phyloP scores from a whole-genome alignment of 768 basidiomycete genomes.

The Bullera alba region DNA sequence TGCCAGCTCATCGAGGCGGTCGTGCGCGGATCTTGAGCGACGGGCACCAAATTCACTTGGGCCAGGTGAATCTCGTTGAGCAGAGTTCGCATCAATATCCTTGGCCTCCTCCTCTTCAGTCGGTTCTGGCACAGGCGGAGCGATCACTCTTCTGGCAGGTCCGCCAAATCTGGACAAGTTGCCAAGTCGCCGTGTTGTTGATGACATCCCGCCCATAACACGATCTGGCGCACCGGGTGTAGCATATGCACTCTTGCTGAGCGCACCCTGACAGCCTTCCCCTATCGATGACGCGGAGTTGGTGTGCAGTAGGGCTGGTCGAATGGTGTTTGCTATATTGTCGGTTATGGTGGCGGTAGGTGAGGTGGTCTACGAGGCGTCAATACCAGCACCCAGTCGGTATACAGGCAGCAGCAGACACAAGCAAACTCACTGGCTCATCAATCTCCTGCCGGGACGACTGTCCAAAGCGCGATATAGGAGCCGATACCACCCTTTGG shows the following conservation, averaged over 20 bases:
- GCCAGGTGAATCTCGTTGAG: too few relatives aligned
- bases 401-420: too few relatives aligned
- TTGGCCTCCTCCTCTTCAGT: slow-evolving; percentile 2
- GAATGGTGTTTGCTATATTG: slow-evolving; percentile 18
- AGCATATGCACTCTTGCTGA: slow-evolving; percentile 5
- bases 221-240: slow-evolving; percentile 34
- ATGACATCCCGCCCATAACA: slow-evolving; percentile 13
- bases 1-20: too few relatives aligned
- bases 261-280: background rate
- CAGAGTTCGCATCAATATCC: too few relatives aligned
- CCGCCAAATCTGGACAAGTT: slow-evolving; percentile 37
- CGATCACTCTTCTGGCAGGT: slow-evolving; percentile 30
- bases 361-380: background rate
- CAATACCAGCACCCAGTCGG: slow-evolving; percentile 1
- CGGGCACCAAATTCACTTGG: too few relatives aligned
- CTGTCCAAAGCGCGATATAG: slow-evolving; percentile 11
- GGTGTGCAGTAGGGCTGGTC: slow-evolving; percentile 22
- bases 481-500: slow-evolving; percentile 35
- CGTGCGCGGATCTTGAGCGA: too few relatives aligned
- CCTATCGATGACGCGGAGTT: slow-evolving; percentile 19
- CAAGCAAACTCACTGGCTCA: slow-evolving; percentile 16
- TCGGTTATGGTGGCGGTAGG: slow-evolving; percentile 18
- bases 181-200: slow-evolving; percentile 31
- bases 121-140: slow-evolving; percentile 5
- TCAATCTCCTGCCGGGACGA: background rate